These are phyloP conservation scores for Saussurea involucrata DNA, from an alignment of 129 eudicot species.

Conservation along the genomic window DNA sequence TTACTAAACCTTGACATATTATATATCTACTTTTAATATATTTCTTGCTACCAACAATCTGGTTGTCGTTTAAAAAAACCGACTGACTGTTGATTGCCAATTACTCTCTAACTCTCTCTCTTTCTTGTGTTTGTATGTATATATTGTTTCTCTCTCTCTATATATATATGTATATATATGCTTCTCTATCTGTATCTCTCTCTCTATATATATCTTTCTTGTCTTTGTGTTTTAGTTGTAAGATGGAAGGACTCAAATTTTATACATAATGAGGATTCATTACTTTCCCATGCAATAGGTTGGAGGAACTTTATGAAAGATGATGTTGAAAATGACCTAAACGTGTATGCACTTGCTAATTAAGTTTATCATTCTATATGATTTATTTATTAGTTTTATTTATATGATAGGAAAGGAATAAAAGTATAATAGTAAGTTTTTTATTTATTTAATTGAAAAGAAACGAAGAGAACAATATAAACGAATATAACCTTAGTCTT, in stretches of 20 bases:
- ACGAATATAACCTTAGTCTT: not conserved
- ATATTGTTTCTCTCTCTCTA: not conserved
- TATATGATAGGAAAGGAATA: not conserved
- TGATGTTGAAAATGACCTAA: constrained; percentile 19
- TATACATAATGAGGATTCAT: not conserved
- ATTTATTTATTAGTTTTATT: not conserved
- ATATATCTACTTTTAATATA: not conserved
- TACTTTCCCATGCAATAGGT: constrained; percentile 35
- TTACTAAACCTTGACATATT: constrained; percentile 74
- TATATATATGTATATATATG: not conserved
- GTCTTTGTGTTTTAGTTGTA: constrained; percentile 17
- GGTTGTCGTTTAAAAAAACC: no score
- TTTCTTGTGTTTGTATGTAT: not conserved
- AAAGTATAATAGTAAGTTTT: not conserved
- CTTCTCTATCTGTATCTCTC: not conserved
- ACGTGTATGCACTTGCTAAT: not conserved
- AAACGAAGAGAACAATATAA: not conserved
- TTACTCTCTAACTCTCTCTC: not conserved
- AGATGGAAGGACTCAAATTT: constrained; percentile 13
- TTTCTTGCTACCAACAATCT: no score
- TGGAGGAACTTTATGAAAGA: constrained; percentile 15
- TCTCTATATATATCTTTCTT: no score
- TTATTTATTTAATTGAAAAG: not conserved
- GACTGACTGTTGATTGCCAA: not conserved
- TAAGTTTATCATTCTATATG: not conserved